phyloP scores from a whole-genome alignment of 768 basidiomycete species.

The Grammothele lineata region DNA sequence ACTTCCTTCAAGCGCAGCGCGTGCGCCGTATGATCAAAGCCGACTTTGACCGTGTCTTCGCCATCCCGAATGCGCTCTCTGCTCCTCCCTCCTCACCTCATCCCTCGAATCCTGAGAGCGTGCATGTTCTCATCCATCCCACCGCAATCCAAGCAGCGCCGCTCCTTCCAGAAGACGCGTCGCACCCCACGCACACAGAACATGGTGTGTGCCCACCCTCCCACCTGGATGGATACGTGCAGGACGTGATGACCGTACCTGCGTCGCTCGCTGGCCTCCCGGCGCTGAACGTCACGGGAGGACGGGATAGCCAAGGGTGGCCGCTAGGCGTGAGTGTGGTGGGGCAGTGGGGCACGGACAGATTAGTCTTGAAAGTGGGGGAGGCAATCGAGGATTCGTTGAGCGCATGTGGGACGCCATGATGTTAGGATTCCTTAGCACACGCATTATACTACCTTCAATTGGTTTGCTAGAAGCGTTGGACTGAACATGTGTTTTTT shows the following conservation, averaged over 20 bases:
- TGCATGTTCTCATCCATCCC: conserved; percentile 85
- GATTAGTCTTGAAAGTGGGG: conserved; percentile 52
- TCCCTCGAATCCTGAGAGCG: conserved; percentile 25
- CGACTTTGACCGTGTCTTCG: conserved; percentile 75
- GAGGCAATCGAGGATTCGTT: conserved; percentile 28
- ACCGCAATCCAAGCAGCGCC: conserved; percentile 88
- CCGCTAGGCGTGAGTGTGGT: conserved; percentile 81
- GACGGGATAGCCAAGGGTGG: conserved; percentile 56
- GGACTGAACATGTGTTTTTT: no score
- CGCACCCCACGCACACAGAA: conserved; percentile 4
- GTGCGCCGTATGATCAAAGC: conserved; percentile 65
- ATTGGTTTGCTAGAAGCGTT: no score
- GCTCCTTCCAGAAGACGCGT: conserved; percentile 28
- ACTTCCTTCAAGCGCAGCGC: conserved; percentile 88
- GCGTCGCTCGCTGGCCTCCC: conserved; percentile 90
- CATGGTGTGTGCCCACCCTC: no score
- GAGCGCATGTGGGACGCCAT: not conserved
- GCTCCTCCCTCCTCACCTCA: not conserved
- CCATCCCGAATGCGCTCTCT: conserved; percentile 41
- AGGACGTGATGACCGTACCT: conserved; percentile 90
- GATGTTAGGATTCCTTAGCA: conserved; percentile 6
- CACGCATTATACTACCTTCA: no score
- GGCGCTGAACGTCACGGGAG: conserved; percentile 67
- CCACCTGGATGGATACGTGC: conserved; percentile 66
- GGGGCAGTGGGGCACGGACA: conserved; percentile 84